Evolutionary conservation across 2,329 filamentous ascomycete genomes (phyloP).

Genomic region (Ascomycota sp.): DNA sequence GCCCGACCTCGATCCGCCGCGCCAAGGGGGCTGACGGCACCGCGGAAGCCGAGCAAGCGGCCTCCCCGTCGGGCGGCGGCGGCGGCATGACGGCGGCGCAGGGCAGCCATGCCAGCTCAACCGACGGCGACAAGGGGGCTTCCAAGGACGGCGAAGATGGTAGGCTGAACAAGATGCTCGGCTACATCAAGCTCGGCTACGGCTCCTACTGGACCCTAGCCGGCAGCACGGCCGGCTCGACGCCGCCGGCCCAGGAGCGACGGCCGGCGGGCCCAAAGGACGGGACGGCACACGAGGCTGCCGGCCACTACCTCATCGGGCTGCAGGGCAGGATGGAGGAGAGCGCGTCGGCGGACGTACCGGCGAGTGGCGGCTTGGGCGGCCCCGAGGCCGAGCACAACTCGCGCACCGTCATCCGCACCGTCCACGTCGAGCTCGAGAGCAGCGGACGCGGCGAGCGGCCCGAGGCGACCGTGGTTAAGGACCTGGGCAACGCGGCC

Average conservation of each 20-base stretch:
- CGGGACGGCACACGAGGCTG: slow-evolving; percentile 6
- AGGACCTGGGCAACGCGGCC: slow-evolving; percentile 20
- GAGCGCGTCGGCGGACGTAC: slow-evolving; percentile 9
- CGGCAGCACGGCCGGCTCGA: slow-evolving; percentile 6
- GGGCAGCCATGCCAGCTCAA: no score
- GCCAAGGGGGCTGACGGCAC: slow-evolving; percentile 13
- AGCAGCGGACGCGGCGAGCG: slow-evolving; percentile 14
- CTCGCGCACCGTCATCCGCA: slow-evolving; percentile 40
- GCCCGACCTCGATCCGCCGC: slow-evolving; percentile 45
- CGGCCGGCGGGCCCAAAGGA: neutral
- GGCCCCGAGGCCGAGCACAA: slow-evolving; percentile 17
- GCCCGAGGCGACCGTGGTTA: slow-evolving; percentile 23
- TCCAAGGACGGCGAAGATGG: slow-evolving; percentile 11
- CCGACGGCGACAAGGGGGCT: neutral
- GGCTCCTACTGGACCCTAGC: slow-evolving; percentile 42
- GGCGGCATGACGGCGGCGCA: neutral
- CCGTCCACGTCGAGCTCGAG: slow-evolving; percentile 45
- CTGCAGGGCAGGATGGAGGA: slow-evolving; percentile 44
- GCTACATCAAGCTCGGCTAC: slow-evolving; percentile 46
- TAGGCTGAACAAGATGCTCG: slow-evolving; percentile 34
- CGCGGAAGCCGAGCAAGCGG: slow-evolving; percentile 1
- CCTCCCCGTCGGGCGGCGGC: neutral
- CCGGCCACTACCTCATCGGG: slow-evolving; percentile 43
- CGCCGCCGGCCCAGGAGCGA: slow-evolving; percentile 5
- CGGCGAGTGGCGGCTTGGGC: slow-evolving; percentile 9